These are phyloP conservation scores for Globisporangium nunn DNA, from an alignment of 352 stramenopile genomes.

Conservation along the genomic window DNA sequence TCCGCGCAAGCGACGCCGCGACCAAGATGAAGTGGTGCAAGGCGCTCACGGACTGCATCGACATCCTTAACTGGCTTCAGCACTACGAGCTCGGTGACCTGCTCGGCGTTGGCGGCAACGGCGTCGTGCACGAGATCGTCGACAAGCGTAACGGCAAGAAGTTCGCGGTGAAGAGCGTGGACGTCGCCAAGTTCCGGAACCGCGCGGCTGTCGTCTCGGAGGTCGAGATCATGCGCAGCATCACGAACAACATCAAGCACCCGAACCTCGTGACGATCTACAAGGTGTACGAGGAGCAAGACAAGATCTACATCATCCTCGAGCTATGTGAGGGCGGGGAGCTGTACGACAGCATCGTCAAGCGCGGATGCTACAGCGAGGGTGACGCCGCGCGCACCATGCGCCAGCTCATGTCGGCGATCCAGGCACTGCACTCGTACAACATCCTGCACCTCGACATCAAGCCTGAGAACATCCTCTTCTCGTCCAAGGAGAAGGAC, in stretches of 20 bases:
- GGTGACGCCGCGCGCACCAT: slow-evolving; percentile 57
- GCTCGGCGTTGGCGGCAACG: slow-evolving; percentile 67
- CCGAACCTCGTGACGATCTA: slow-evolving; percentile 72
- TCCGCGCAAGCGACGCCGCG: slow-evolving; percentile 35
- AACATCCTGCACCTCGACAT: slow-evolving; percentile 79
- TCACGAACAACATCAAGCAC: slow-evolving; percentile 77
- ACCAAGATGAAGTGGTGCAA: slow-evolving; percentile 60
- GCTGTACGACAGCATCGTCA: slow-evolving; percentile 68
- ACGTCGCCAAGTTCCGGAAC: slow-evolving; percentile 73
- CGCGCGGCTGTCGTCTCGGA: slow-evolving; percentile 59
- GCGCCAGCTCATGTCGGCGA: slow-evolving; percentile 50
- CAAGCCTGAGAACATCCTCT: slow-evolving; percentile 79
- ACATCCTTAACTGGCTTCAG: slow-evolving; percentile 68
- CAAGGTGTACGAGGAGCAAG: slow-evolving; percentile 79
- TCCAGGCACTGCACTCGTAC: slow-evolving; percentile 60
- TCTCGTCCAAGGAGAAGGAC: slow-evolving; percentile 38
- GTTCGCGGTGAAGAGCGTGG: slow-evolving; percentile 74
- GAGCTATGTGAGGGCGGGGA: slow-evolving; percentile 67
- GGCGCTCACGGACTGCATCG: slow-evolving; percentile 64
- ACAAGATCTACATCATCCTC: slow-evolving; percentile 77
- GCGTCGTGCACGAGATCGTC: slow-evolving; percentile 56
- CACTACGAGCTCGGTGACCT: slow-evolving; percentile 63
- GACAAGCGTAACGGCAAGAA: slow-evolving; percentile 43
- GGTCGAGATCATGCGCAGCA: slow-evolving; percentile 75
- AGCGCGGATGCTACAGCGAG: slow-evolving; percentile 61